Percentiles rank a stretch among this genome's conserved stretches.
Conservation (phyloP, 345 rosid species). For the Limnanthes douglasii region DNA sequence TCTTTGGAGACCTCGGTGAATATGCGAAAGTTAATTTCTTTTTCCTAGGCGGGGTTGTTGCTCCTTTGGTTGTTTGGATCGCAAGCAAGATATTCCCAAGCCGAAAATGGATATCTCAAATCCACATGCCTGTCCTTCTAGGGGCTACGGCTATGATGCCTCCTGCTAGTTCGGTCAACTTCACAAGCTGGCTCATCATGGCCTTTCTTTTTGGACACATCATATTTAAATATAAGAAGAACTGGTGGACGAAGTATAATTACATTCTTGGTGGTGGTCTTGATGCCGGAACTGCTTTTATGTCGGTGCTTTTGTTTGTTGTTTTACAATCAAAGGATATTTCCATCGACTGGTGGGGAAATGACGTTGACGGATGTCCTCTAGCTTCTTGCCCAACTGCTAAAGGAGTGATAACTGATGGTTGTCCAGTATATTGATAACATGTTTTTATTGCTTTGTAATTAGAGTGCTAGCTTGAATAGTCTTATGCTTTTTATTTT, state of each 20-base stretch:
- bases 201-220: conserved; percentile 46
- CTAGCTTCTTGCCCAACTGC: conserved; percentile 67
- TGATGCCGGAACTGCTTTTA: conserved; percentile 72
- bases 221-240: conserved; percentile 24
- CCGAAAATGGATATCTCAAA: conserved; percentile 33
- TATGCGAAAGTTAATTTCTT: conserved; percentile 54
- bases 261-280: conserved; percentile 59
- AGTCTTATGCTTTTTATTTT: too few species aligned
- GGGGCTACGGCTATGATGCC: conserved; percentile 68
- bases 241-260: conserved; percentile 54
- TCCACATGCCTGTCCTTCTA: conserved; percentile 56
- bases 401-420: conserved; percentile 25
- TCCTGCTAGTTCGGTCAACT: conserved; percentile 62
- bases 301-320: conserved; percentile 39
- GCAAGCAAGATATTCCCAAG: conserved; percentile 49
- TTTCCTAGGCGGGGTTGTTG: conserved; percentile 49
- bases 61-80: conserved; percentile 50
- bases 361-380: conserved; percentile 40
- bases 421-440: conserved; percentile 42
- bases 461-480: too few species aligned
- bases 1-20: conserved; percentile 58
- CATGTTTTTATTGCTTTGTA: too few species aligned
- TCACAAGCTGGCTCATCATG: conserved; percentile 45
- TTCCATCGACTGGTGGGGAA: conserved; percentile 62
- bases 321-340: conserved; percentile 27